These are phyloP conservation scores for Pestalotiopsis sp. DNA, from an alignment of 2,329 filamentous ascomycete genomes.

Conservation along the genomic window DNA sequence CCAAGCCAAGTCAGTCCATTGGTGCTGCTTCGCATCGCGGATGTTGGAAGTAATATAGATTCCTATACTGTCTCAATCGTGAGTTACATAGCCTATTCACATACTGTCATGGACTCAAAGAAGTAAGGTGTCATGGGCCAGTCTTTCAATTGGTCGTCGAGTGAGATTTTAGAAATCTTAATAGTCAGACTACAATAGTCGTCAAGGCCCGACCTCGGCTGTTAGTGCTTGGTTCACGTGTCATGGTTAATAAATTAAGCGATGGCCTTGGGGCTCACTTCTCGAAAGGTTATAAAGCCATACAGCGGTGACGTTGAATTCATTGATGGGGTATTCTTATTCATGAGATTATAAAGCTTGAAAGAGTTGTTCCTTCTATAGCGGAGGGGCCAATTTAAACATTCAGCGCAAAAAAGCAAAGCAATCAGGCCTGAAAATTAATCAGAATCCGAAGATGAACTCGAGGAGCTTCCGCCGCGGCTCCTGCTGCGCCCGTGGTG, in stretches of 20 bases:
- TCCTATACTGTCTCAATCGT: too few relatives aligned
- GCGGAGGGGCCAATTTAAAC: not conserved
- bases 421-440: not conserved
- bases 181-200: not conserved
- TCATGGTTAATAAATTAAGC: not conserved
- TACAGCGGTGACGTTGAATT: too few relatives aligned
- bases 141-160: not conserved
- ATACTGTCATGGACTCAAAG: too few relatives aligned
- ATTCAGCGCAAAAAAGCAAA: not conserved
- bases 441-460: not conserved
- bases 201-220: not conserved
- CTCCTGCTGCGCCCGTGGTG: slow-evolving; percentile 26
- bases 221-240: not conserved
- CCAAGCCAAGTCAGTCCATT: not conserved
- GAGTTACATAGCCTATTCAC: too few relatives aligned
- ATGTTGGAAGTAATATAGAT: not conserved
- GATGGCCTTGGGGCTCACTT: too few relatives aligned
- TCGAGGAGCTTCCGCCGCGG: slow-evolving; percentile 10
- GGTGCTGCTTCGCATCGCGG: not conserved
- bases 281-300: too few relatives aligned
- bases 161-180: not conserved
- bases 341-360: too few relatives aligned
- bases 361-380: not conserved
- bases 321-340: too few relatives aligned
- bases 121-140: not conserved